A percentile compares a stretch with the other conserved stretches of the same genome.
phyloP scores from a whole-genome alignment of 2,329 filamentous ascomycete species.

The Apiospora arundinis region DNA sequence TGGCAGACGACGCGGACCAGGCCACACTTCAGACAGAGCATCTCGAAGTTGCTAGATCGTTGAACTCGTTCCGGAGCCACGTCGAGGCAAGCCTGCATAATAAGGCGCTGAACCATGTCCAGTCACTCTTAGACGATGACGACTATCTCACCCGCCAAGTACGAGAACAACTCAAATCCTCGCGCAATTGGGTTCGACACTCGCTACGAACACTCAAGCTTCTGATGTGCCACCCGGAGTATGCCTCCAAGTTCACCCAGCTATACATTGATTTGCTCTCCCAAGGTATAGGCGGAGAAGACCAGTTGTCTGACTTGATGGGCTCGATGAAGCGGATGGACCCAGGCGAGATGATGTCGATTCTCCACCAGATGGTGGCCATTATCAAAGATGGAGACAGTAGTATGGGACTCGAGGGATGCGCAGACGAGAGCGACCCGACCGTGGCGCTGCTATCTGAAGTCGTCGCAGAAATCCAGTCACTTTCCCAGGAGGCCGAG shows the following conservation, averaged over 20 bases:
- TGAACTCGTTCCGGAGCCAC: conserved; percentile 70
- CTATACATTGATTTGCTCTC: conserved; percentile 68
- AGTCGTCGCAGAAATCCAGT: conserved; percentile 53
- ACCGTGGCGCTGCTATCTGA: conserved; percentile 44
- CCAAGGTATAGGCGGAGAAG: conserved; percentile 56
- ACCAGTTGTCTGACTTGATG: conserved; percentile 60
- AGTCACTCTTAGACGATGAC: conserved; percentile 66
- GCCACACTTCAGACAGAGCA: conserved; percentile 62
- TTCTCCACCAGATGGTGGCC: conserved; percentile 51
- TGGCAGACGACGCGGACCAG: conserved; percentile 44
- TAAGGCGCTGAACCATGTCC: conserved; percentile 50
- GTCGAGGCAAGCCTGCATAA: conserved; percentile 56
- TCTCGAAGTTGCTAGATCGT: conserved; percentile 69
- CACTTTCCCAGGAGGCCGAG: conserved; percentile 52
- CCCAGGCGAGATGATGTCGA: conserved; percentile 53
- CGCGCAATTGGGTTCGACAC: conserved; percentile 45
- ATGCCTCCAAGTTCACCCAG: conserved; percentile 49
- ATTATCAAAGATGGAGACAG: conserved; percentile 46
- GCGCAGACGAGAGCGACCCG: conserved; percentile 40
- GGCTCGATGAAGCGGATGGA: conserved; percentile 65
- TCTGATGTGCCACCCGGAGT: conserved; percentile 43
- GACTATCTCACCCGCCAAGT: conserved; percentile 51
- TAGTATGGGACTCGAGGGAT: conserved; percentile 43
- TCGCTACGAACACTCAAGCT: conserved; percentile 59
- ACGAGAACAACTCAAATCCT: conserved; percentile 45